Evolutionary conservation across 2,329 filamentous ascomycete species (phyloP).

Genomic region (Phoma herbarum): DNA sequence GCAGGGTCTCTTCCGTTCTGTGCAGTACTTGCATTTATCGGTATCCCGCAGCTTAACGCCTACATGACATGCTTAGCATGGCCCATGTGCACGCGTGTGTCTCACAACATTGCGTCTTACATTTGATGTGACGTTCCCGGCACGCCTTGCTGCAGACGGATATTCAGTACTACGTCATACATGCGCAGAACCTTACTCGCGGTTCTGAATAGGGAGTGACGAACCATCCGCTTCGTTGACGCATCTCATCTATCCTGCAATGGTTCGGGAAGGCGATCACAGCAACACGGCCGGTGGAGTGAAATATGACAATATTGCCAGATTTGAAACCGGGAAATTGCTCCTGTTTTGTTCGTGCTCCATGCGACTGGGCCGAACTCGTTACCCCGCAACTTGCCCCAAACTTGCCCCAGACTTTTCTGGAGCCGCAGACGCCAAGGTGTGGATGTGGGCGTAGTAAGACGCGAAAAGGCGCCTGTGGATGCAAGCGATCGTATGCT

Average conservation of each 20-base stretch:
- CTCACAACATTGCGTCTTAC: slow-evolving; percentile 25
- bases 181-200: slow-evolving; percentile 1
- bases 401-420: slow-evolving; percentile 1
- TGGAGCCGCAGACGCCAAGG: slow-evolving; percentile 10
- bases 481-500: slow-evolving; percentile 9
- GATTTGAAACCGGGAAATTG: slow-evolving; percentile 26
- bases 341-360: slow-evolving; percentile 24
- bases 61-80: slow-evolving; percentile 24
- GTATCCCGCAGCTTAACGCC: slow-evolving; percentile 42
- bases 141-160: slow-evolving; percentile 36
- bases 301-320: slow-evolving; percentile 23
- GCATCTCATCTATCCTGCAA: slow-evolving; percentile 27
- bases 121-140: slow-evolving; percentile 46
- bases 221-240: slow-evolving; percentile 44
- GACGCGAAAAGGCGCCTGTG: background rate
- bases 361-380: background rate
- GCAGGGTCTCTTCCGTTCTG: slow-evolving; percentile 39
- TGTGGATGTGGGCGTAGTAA: background rate
- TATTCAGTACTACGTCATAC: slow-evolving; percentile 25
- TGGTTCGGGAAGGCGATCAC: slow-evolving; percentile 10
- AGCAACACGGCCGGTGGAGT: slow-evolving; percentile 13
- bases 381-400: slow-evolving; percentile 19
- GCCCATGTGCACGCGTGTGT: background rate
- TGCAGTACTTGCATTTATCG: slow-evolving; percentile 44
- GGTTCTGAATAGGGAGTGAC: slow-evolving; percentile 15